Conservation (phyloP, 345 rosid genomes). For the Eucalyptus victrix region DNA sequence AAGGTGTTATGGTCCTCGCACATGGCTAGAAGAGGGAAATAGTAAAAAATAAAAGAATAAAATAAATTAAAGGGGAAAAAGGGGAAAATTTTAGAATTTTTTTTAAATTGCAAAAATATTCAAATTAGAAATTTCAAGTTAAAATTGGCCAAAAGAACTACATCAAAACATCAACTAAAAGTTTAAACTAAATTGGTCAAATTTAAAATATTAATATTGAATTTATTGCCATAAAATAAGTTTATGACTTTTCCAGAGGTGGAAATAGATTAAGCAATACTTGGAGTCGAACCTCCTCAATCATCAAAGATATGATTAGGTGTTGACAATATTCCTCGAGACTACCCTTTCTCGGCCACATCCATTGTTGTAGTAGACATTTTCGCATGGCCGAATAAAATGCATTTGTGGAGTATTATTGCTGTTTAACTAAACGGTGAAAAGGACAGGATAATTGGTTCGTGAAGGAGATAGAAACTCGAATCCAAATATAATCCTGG, state of each 20-base stretch:
- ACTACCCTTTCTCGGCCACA: neutral
- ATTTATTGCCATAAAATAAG: neutral
- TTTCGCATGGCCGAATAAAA: too few species aligned
- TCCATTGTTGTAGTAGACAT: too few species aligned
- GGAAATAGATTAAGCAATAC: neutral
- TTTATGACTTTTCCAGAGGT: neutral
- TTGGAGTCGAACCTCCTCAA: neutral
- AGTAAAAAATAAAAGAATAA: neutral
- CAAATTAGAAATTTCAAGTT: fast-evolving
- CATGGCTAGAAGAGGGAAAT: neutral
- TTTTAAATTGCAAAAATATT: neutral
- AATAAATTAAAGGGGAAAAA: neutral
- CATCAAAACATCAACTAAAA: neutral
- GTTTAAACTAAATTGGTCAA: neutral
- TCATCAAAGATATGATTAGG: neutral
- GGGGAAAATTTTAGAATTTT: neutral
- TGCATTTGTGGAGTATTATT: neutral
- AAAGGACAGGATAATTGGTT: neutral
- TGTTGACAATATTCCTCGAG: neutral
- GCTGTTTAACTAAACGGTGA: neutral
- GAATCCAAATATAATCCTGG: neutral
- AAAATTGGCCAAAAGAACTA: neutral
- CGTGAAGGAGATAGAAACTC: neutral
- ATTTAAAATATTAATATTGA: neutral
- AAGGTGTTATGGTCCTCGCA: fast-evolving